Evolutionary conservation across 352 stramenopile genomes (phyloP).

Genomic region (Pythium dissotocum): DNA sequence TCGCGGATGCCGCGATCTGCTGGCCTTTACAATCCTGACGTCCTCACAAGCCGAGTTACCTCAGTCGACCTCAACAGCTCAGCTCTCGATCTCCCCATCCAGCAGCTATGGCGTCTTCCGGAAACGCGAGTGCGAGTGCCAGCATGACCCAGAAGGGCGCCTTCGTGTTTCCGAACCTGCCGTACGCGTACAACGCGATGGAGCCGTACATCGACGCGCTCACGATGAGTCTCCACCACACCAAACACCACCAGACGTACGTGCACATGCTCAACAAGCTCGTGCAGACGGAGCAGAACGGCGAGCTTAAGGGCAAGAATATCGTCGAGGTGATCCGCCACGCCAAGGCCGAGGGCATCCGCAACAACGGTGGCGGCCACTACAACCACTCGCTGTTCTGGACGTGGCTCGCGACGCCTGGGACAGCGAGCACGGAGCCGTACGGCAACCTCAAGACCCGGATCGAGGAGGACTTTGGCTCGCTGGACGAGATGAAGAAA

Average conservation of each 20-base stretch:
- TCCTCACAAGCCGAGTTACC: not conserved
- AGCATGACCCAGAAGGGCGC: conserved; percentile 23
- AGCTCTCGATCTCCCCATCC: not conserved
- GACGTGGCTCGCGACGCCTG: conserved; percentile 62
- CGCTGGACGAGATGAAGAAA: conserved; percentile 57
- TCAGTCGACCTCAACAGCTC: too few relatives aligned
- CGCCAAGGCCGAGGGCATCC: conserved; percentile 38
- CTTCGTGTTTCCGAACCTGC: conserved; percentile 44
- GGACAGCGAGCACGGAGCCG: conserved; percentile 39
- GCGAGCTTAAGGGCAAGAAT: conserved; percentile 35
- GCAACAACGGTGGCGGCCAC: conserved; percentile 43
- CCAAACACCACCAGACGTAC: conserved; percentile 60
- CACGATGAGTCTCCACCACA: conserved; percentile 62
- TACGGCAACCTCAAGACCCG: conserved; percentile 41
- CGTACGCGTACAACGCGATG: conserved; percentile 57
- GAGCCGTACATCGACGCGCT: conserved; percentile 52
- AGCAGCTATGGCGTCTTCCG: conserved; percentile 14
- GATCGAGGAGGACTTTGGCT: conserved; percentile 72
- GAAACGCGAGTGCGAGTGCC: conserved; percentile 3
- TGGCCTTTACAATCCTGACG: not conserved
- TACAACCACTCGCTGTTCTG: conserved; percentile 69
- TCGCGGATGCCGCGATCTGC: not conserved
- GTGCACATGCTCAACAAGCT: conserved; percentile 39
- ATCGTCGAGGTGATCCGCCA: conserved; percentile 36
- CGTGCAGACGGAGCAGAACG: conserved; percentile 44